Evolutionary conservation across 148 eudicot species (phyloP), one percentile per base, ranked within the genome.

Genomic region (Camellia japonica): DNA sequence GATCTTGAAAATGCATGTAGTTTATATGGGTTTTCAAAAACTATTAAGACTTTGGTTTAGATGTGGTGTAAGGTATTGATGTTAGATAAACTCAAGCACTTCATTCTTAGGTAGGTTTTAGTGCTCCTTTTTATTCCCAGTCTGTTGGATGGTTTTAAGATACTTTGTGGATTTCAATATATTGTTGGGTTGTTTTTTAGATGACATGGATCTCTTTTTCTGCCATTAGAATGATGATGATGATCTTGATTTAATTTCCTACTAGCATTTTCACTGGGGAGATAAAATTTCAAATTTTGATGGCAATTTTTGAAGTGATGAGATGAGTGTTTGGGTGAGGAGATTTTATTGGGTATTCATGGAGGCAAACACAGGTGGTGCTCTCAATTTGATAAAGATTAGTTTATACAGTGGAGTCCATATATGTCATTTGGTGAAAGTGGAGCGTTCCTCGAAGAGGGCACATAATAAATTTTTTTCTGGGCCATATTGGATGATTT

Each of bases 71-170:
- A 8, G 55, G n/a, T 14, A 13, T 30, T 44, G 70, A 12, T 75
- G 46, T 20, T 44, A 76, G 78, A 44, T 15, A 61, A 44, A 46
- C 38, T 74, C 41, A 7, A 14, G 49, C 38, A 23, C 71, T 67
- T 38, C 42, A 13, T 67, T 67, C 42, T 14, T 55, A 7, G 63
- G 20, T 72, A 72, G 71, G 71, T 20, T 51, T 23, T 14, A 19
- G 38, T 20, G 10, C 43, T 76, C 56, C 12, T 63, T 76, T 23
- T 62, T 3, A 4, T 43, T 46, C 41, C 55, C 15, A 59, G 51
- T 63, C 68, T 61, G 78, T 75, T 61, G 68, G 66, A 75, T 61
- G 68, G 18, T 75, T 61, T 44, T n/a, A 56, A 16, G 12, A 11
- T 18, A 68, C 7, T 23, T 23, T 44, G 42, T 7, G 42, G 47